phyloP scores from a whole-genome alignment of 352 stramenopile species.

The Globisporangium splendens region DNA sequence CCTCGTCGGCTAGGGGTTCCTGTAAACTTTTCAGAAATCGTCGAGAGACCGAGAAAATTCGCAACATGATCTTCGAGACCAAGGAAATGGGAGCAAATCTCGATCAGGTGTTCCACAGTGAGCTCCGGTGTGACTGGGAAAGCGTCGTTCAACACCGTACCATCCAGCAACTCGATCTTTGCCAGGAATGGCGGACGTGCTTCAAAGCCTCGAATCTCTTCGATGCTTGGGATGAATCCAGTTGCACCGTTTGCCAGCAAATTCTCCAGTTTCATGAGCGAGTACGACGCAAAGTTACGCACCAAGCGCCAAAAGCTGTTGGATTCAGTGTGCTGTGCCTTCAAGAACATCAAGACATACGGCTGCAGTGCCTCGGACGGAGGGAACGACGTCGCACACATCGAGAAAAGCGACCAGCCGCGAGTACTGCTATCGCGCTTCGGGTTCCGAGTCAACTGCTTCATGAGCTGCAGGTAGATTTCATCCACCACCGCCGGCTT shows the following conservation, averaged over 20 bases:
- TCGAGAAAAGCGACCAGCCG: conserved; percentile 92
- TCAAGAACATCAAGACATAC: conserved; percentile 90
- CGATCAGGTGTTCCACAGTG: conserved; percentile 86
- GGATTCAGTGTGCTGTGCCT: conserved; percentile 65
- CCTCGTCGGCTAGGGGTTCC: conserved; percentile 20
- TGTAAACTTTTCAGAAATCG: conserved; percentile 45
- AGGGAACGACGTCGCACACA: conserved; percentile 91
- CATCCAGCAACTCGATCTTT: conserved; percentile 92
- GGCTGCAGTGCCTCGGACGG: conserved; percentile 85
- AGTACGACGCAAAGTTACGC: conserved; percentile 89
- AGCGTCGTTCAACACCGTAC: conserved; percentile 85
- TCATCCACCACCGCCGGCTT: conserved; percentile 89
- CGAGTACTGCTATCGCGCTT: conserved; percentile 89
- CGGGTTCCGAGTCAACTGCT: conserved; percentile 91
- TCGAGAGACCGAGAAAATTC: conserved; percentile 65
- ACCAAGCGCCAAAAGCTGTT: conserved; percentile 78
- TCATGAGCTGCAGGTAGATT: conserved; percentile 93
- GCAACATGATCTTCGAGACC: conserved; percentile 86
- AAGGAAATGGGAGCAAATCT: conserved; percentile 92
- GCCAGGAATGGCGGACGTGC: conserved; percentile 90
- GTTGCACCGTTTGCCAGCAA: conserved; percentile 82
- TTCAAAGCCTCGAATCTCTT: conserved; percentile 93
- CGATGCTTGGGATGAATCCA: conserved; percentile 93
- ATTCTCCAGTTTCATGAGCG: conserved; percentile 89
- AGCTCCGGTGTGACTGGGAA: conserved; percentile 93